These are phyloP conservation scores for Streptanthus diversifolius DNA, from an alignment of 345 rosid species.

Conservation along the genomic window DNA sequence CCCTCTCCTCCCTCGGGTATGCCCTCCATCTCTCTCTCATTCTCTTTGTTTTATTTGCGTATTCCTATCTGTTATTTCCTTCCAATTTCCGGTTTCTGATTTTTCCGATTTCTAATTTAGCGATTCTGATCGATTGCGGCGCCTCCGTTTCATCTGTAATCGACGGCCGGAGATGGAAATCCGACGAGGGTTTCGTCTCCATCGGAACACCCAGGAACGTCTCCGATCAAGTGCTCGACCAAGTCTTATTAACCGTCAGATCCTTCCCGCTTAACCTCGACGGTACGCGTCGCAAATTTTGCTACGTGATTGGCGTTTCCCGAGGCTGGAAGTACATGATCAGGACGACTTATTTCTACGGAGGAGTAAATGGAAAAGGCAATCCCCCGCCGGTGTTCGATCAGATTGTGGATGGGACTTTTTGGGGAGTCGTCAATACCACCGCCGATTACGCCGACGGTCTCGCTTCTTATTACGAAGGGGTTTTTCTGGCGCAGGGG, in stretches of 20 bases:
- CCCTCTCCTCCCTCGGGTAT: constrained; percentile 42
- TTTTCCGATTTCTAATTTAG: constrained; percentile 7
- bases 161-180: constrained; percentile 53
- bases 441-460: constrained; percentile 58
- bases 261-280: constrained; percentile 56
- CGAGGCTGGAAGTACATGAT: constrained; percentile 65
- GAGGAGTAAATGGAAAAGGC: constrained; percentile 60
- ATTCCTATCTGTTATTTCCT: background rate
- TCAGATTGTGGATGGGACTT: constrained; percentile 86
- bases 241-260: constrained; percentile 60
- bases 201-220: constrained; percentile 50
- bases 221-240: constrained; percentile 26
- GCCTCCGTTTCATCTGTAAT: constrained; percentile 37
- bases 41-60: background rate
- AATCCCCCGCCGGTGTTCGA: constrained; percentile 75
- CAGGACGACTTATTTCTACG: constrained; percentile 75
- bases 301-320: constrained; percentile 51
- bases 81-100: background rate
- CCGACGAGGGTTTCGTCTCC: constrained; percentile 49
- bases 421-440: constrained; percentile 76
- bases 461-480: constrained; percentile 66
- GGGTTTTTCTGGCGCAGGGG: constrained; percentile 65
- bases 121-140: constrained; percentile 75
- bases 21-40: background rate
- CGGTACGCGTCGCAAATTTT: constrained; percentile 50